A percentile compares a stretch with the other conserved stretches of the same genome.
Conservation (phyloP, 1,284 basidiomycete species). For the Xanthoconium separans region DNA sequence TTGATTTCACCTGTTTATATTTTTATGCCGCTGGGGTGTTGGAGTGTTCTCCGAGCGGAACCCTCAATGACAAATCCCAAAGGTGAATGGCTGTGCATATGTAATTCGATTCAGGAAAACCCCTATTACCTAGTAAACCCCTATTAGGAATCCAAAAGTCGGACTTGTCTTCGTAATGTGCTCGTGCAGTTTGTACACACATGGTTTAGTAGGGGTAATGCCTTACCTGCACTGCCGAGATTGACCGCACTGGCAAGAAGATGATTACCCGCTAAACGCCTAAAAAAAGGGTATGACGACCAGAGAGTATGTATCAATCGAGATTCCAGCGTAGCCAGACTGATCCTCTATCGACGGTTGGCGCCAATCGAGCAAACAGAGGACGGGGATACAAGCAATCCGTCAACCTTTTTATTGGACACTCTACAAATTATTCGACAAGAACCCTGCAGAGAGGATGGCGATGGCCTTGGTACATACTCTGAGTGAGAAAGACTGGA, state of each 20-base stretch:
- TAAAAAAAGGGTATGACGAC: too few relatives aligned
- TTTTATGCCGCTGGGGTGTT: neutral
- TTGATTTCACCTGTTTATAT: neutral
- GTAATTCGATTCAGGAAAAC: too few relatives aligned
- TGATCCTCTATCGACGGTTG: neutral
- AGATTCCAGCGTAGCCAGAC: conserved; percentile 6
- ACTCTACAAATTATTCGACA: conserved; percentile 5
- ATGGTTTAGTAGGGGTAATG: conserved; percentile 2
- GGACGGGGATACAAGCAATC: conserved; percentile 9
- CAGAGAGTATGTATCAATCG: too few relatives aligned
- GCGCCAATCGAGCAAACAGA: neutral
- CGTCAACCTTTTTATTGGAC: conserved; percentile 15
- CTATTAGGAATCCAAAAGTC: too few relatives aligned
- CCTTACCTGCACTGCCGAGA: conserved; percentile 1
- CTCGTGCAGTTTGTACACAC: too few relatives aligned
- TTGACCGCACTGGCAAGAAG: neutral
- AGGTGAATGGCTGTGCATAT: too few relatives aligned
- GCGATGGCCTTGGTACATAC: conserved; percentile 10
- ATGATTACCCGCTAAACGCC: too few relatives aligned
- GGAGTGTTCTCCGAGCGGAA: neutral
- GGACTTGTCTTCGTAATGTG: too few relatives aligned
- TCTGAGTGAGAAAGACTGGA: conserved; percentile 9
- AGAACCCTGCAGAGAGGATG: neutral
- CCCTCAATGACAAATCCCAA: neutral
- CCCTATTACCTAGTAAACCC: too few relatives aligned